These are phyloP conservation scores for Colletotrichum tropicicola DNA, from an alignment of 2,329 filamentous ascomycete species.

Conservation along the genomic window DNA sequence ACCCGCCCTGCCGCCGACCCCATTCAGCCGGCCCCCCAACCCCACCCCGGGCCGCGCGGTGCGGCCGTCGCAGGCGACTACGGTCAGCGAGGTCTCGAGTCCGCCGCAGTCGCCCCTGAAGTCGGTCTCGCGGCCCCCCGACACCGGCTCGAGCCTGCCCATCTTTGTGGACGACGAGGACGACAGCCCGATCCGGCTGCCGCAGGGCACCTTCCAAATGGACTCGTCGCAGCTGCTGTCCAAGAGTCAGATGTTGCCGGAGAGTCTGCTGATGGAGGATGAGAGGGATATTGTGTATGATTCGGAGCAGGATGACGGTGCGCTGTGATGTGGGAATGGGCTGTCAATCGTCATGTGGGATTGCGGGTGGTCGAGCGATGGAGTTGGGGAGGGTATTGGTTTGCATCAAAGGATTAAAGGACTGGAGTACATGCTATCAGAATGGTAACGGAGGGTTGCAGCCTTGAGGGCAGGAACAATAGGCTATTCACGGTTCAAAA, in stretches of 20 bases:
- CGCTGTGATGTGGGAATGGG: not conserved
- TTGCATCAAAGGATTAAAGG: too few species aligned
- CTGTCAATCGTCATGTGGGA: not conserved
- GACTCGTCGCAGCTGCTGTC: slow-evolving; percentile 58
- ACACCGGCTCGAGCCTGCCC: slow-evolving; percentile 33
- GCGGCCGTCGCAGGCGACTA: slow-evolving; percentile 43
- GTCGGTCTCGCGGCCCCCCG: slow-evolving; percentile 34
- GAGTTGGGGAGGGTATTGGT: too few species aligned
- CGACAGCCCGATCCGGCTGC: slow-evolving; percentile 33
- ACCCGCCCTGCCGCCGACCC: slow-evolving; percentile 19
- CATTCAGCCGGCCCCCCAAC: slow-evolving; percentile 26
- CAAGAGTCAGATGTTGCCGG: slow-evolving; percentile 62
- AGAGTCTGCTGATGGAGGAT: slow-evolving; percentile 51
- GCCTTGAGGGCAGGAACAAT: too few species aligned
- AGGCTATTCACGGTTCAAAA: too few species aligned
- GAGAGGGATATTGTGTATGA: slow-evolving; percentile 32
- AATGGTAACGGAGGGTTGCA: too few species aligned
- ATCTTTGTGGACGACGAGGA: slow-evolving; percentile 33
- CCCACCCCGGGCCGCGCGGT: slow-evolving; percentile 27
- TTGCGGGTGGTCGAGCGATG: not conserved
- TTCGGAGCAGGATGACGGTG: slow-evolving; percentile 26
- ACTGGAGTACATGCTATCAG: too few species aligned
- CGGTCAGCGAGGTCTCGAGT: slow-evolving; percentile 45
- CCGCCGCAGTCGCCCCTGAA: slow-evolving; percentile 41
- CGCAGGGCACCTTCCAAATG: slow-evolving; percentile 33